These are phyloP conservation scores for Ensete glaucum DNA, from an alignment of 176 grass and related monocot species.

Conservation along the genomic window DNA sequence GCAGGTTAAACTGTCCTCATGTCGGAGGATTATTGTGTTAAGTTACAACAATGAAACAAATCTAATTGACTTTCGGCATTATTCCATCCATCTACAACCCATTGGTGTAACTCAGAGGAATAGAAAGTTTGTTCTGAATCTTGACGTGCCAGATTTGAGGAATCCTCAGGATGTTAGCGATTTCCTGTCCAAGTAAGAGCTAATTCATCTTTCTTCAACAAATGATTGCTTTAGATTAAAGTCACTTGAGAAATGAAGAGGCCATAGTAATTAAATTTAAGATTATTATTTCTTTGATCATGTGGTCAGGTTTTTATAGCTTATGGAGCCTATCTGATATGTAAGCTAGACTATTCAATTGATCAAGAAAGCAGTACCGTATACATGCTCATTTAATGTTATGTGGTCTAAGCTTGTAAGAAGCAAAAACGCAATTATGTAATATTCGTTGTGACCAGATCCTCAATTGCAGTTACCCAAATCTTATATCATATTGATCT, in stretches of 20 bases:
- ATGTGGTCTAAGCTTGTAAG: too few relatives aligned
- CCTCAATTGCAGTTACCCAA: too few relatives aligned
- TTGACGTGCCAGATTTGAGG: constrained; percentile 47
- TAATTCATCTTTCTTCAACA: not conserved
- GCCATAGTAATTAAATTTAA: not conserved
- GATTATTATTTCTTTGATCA: too few relatives aligned
- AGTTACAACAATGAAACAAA: constrained; percentile 45
- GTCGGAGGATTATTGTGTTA: constrained; percentile 42
- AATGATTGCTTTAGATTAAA: too few relatives aligned
- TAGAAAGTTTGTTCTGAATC: constrained; percentile 49
- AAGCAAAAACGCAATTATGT: too few relatives aligned
- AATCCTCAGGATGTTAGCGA: constrained; percentile 50
- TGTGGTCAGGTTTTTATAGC: too few relatives aligned
- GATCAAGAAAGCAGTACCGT: too few relatives aligned
- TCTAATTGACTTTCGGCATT: constrained; percentile 46
- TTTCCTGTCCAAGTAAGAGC: constrained; percentile 54
- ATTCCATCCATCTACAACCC: constrained; percentile 49
- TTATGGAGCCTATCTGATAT: too few relatives aligned
- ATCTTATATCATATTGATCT: not conserved
- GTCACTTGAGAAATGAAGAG: not conserved
- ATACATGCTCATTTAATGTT: too few relatives aligned
- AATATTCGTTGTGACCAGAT: too few relatives aligned
- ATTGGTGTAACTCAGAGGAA: constrained; percentile 47
- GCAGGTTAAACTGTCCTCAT: constrained; percentile 43
- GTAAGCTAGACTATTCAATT: too few relatives aligned